These are phyloP conservation scores for Lachancea quebecensis DNA, from an alignment of 805 yeast species.

Conservation along the genomic window DNA sequence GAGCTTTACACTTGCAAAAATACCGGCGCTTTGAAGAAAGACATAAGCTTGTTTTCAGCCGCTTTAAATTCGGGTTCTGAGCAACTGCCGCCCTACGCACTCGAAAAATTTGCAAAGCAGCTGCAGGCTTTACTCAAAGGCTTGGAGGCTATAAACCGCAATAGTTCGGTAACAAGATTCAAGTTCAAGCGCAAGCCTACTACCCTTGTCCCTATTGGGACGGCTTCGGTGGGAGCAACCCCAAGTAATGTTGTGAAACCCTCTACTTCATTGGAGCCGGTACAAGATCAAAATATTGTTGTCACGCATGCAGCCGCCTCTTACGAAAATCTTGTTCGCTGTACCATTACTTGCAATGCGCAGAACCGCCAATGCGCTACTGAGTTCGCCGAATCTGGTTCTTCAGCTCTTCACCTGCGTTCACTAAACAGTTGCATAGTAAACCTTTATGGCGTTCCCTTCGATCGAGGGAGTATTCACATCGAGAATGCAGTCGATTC, in stretches of 20 bases:
- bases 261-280: too few species aligned
- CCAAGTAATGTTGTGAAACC: too few species aligned
- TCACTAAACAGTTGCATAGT: background rate
- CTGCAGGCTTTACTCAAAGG: too few species aligned
- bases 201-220: background rate
- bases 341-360: too few species aligned
- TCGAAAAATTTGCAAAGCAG: conserved; percentile 8
- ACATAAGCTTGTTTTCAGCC: conserved; percentile 10
- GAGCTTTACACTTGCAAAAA: background rate
- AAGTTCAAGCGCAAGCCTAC: conserved; percentile 3
- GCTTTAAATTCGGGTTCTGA: conserved; percentile 10
- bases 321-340: too few species aligned
- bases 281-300: too few species aligned
- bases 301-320: too few species aligned
- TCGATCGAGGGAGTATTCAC: background rate
- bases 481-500: background rate
- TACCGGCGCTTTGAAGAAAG: conserved; percentile 6
- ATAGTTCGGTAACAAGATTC: background rate
- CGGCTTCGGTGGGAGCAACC: too few species aligned
- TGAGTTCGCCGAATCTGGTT: background rate
- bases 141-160: too few species aligned
- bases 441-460: background rate
- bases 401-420: background rate
- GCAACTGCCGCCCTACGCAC: conserved; percentile 16
- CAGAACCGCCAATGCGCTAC: too few species aligned